Evolutionary conservation across 768 basidiomycete species (phyloP).

Genomic region (Cystofilobasidium bisporidii): DNA sequence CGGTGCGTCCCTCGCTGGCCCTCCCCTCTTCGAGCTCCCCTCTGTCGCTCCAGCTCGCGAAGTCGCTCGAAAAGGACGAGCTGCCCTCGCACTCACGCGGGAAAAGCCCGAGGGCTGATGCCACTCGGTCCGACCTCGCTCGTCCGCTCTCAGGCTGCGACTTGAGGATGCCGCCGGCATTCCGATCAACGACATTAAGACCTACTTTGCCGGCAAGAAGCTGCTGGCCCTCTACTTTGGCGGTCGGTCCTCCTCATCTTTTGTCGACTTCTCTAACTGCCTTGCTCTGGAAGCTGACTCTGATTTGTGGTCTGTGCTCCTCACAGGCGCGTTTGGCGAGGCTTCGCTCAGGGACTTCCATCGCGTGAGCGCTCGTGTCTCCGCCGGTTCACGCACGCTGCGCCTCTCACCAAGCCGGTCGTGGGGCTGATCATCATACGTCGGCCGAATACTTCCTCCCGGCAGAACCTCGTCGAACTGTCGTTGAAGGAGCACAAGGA

Average conservation of each 20-base stretch:
- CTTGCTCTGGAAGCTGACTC: too few relatives aligned
- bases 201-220: constrained; percentile 22
- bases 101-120: too few relatives aligned
- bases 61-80: too few relatives aligned
- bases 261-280: too few relatives aligned
- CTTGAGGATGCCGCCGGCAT: constrained; percentile 15
- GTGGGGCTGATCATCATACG: too few relatives aligned
- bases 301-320: too few relatives aligned
- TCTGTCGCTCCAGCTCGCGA: too few relatives aligned
- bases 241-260: not conserved
- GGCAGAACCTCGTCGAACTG: constrained; percentile 18
- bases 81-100: too few relatives aligned
- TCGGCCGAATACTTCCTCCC: too few relatives aligned
- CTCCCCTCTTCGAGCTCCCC: not conserved
- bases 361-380: constrained; percentile 19
- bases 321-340: constrained; percentile 11
- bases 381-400: too few relatives aligned
- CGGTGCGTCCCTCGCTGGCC: constrained; percentile 1
- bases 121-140: too few relatives aligned
- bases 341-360: constrained; percentile 10
- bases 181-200: constrained; percentile 21
- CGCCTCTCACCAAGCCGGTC: too few relatives aligned
- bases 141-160: constrained; percentile 1
- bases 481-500: constrained; percentile 13
- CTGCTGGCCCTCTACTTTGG: constrained; percentile 26